Evolutionary conservation across 495 filamentous ascomycete genomes (phyloP).

Genomic region (Penicillium taxi): DNA sequence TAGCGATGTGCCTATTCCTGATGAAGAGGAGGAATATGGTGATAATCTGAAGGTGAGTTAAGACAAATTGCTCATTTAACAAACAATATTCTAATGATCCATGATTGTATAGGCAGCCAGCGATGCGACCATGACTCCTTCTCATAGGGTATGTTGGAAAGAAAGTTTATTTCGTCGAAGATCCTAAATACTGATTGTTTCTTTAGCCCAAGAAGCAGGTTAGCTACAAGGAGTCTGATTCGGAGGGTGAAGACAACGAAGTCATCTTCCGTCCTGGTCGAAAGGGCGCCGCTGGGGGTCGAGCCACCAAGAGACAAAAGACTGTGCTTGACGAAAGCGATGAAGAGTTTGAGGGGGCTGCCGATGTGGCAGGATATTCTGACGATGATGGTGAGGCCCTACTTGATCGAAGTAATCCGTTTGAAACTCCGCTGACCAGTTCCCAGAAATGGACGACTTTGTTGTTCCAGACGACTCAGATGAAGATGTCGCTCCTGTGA

Average conservation of each 20-base stretch:
- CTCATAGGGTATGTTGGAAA: slow-evolving; percentile 33
- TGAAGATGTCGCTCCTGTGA: slow-evolving; percentile 56
- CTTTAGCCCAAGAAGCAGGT: slow-evolving; percentile 39
- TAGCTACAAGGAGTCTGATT: slow-evolving; percentile 43
- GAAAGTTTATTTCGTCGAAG: background rate
- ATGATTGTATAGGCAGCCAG: slow-evolving; percentile 12
- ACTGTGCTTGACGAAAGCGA: slow-evolving; percentile 52
- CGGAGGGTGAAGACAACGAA: slow-evolving; percentile 49
- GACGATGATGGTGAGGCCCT: slow-evolving; percentile 54
- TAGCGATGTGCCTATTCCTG: slow-evolving; percentile 52
- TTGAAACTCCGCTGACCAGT: slow-evolving; percentile 23
- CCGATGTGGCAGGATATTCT: slow-evolving; percentile 40
- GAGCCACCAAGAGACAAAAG: slow-evolving; percentile 45
- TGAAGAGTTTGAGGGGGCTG: slow-evolving; percentile 60
- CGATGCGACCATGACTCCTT: slow-evolving; percentile 31
- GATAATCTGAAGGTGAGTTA: slow-evolving; percentile 17
- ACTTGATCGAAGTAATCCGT: background rate
- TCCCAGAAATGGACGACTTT: slow-evolving; percentile 72
- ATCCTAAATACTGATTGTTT: slow-evolving; percentile 6
- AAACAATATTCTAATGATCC: background rate
- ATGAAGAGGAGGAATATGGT: slow-evolving; percentile 29
- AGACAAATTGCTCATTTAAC: slow-evolving; percentile 4
- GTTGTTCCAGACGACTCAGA: slow-evolving; percentile 73
- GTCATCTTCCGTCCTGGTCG: slow-evolving; percentile 38
- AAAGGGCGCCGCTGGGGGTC: slow-evolving; percentile 25